Conservation (phyloP, 495 filamentous ascomycete genomes). For the Parathielavia appendiculata region DNA sequence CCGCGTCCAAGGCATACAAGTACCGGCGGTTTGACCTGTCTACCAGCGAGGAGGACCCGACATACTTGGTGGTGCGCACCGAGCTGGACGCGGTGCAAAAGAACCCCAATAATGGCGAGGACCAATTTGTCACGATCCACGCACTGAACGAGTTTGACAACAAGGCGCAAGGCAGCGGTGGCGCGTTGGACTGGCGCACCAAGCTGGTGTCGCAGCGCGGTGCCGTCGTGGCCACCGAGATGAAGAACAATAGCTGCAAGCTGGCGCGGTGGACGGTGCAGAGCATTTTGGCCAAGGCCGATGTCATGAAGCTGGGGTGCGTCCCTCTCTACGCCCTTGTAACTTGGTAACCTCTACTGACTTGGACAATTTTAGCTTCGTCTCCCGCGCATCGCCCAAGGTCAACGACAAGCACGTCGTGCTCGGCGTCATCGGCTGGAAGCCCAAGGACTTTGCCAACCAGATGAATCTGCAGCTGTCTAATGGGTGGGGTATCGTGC, state of each 20-base stretch:
- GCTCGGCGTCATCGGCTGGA: conserved; percentile 93
- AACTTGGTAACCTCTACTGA: too few relatives aligned
- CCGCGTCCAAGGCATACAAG: conserved; percentile 94
- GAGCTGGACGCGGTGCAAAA: conserved; percentile 94
- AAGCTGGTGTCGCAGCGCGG: conserved; percentile 91
- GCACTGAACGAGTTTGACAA: conserved; percentile 98
- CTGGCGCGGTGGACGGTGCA: conserved; percentile 95
- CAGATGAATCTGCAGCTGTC: conserved; percentile 97
- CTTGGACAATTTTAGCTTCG: conserved; percentile 59
- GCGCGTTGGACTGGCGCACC: conserved; percentile 89
- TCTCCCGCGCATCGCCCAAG: conserved; percentile 89
- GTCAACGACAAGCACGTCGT: conserved; percentile 84
- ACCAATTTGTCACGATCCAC: conserved; percentile 87
- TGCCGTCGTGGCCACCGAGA: conserved; percentile 96
- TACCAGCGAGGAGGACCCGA: conserved; percentile 84
- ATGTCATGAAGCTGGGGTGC: conserved; percentile 94
- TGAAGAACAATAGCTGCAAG: conserved; percentile 99
- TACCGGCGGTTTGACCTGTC: conserved; percentile 95
- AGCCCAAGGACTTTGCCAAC: conserved; percentile 89
- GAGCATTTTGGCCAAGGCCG: conserved; percentile 89
- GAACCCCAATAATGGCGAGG: conserved; percentile 80
- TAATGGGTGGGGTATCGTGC: conserved; percentile 98
- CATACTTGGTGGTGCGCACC: conserved; percentile 89
- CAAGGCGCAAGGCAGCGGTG: conserved; percentile 91
- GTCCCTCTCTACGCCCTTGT: conserved; percentile 21